Evolutionary conservation across 345 rosid species (phyloP), one percentile per base, ranked within the genome.

Genomic region (Bruguiera sexangula): DNA sequence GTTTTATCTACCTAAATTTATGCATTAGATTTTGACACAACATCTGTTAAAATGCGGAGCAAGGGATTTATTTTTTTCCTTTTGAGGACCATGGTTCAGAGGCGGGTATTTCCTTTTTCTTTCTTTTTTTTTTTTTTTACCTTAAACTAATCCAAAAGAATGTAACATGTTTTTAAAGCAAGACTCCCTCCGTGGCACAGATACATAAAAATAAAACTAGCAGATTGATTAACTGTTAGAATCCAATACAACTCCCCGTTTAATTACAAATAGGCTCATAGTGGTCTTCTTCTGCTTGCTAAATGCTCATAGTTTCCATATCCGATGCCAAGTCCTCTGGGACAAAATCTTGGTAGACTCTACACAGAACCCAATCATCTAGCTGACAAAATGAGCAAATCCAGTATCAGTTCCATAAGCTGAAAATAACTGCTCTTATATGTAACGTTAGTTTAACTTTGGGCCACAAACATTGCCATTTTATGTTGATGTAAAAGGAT

Each of bases 311-410:
- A 8, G 46, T 22, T 66, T 65, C 63, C 59, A 36, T 60, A 15
- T 61, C 46, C 4, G 52, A 71, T 6, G 69, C 59, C 43, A 72
- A 68, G 62, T 51, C 18, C 52, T 60, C 29, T 58, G 22, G 20
- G 24, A 30, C 52, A n/a, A 31, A 15, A 30, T 69, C 65, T n/a
- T 75, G 26, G 50, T 62, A 58, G 43, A 71, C 21, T 66, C 36
- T 30, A 67, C 22, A 52, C 4, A 70, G 26, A 55, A 72, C 65
- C 73, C 63, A 51, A 24, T 59, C 19, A 6, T 60, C 74, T 10
- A 31, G 37, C 61, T 73, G 65, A 61, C 19, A 62, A 51, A 50
- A 19, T 54, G 11, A 55, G 13, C 32, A 15, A 39, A 15, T 48
- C 46, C 53, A 18, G 46, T n/a, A 29, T 13, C 19, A 30, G 60